phyloP scores from a whole-genome alignment of 2,329 filamentous ascomycete species.

The Ceratocystis huliohia region DNA sequence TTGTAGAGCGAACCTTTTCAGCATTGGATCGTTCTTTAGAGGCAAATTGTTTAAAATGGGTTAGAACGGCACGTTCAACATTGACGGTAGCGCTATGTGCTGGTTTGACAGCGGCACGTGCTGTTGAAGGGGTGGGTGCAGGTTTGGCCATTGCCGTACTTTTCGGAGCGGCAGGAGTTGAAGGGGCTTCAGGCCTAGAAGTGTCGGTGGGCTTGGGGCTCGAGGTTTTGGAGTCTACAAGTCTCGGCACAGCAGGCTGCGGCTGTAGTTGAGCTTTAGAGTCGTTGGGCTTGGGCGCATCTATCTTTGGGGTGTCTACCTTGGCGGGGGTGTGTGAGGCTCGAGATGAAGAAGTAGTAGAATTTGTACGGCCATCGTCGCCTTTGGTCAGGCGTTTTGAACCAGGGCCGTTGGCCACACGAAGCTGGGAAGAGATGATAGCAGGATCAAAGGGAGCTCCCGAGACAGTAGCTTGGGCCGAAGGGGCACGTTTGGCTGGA shows the following conservation, averaged over 20 bases:
- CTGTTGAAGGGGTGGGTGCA: constrained; percentile 7
- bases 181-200: constrained; percentile 25
- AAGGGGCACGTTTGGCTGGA: constrained; percentile 70
- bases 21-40: constrained; percentile 42
- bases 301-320: constrained; percentile 12
- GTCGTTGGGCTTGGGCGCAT: constrained; percentile 11
- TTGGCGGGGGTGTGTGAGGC: constrained; percentile 13
- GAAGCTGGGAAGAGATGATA: constrained; percentile 75
- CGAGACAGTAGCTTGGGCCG: constrained; percentile 57
- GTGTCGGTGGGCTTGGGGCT: constrained; percentile 21
- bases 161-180: constrained; percentile 21
- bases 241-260: constrained; percentile 26
- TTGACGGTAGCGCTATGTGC: constrained; percentile 45
- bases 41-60: constrained; percentile 53
- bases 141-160: constrained; percentile 3
- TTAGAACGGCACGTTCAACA: constrained; percentile 49
- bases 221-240: constrained; percentile 25
- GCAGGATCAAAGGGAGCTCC: constrained; percentile 74
- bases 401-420: constrained; percentile 10
- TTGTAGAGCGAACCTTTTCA: constrained; percentile 44
- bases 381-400: constrained; percentile 14
- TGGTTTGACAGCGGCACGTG: constrained; percentile 24
- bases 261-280: constrained; percentile 8
- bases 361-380: constrained; percentile 7
- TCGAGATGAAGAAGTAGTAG: constrained; percentile 10